Percentiles rank a stretch among this genome's conserved stretches.
Conservation (phyloP, 257 asterid genomes). For the Anisodus acutangulus region DNA sequence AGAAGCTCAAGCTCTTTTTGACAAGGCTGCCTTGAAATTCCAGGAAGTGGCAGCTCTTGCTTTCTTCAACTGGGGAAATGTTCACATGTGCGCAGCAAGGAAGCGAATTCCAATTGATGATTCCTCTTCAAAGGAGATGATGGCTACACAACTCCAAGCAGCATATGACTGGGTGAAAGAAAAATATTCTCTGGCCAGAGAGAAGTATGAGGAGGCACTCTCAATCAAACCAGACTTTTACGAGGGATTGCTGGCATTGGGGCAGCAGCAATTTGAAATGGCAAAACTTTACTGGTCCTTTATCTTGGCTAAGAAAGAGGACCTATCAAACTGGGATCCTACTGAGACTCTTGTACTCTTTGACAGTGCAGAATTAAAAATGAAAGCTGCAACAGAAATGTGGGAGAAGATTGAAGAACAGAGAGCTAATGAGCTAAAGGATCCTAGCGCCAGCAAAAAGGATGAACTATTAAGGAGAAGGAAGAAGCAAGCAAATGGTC, state of each 20-base stretch:
- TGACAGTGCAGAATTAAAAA: conserved; percentile 80
- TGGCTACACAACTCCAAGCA: conserved; percentile 71
- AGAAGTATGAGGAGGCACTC: conserved; percentile 86
- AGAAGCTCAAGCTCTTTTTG: conserved; percentile 85
- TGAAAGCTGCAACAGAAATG: conserved; percentile 88
- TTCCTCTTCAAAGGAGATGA: conserved; percentile 67
- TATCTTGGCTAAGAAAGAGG: conserved; percentile 78
- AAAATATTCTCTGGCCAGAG: conserved; percentile 73
- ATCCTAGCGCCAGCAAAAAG: conserved; percentile 61
- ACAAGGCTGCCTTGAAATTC: conserved; percentile 80
- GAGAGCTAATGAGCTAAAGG: conserved; percentile 74
- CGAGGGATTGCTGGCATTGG: conserved; percentile 85
- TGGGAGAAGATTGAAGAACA: conserved; percentile 95
- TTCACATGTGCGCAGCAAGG: conserved; percentile 98
- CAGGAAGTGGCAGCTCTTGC: conserved; percentile 99
- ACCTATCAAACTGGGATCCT: conserved; percentile 84
- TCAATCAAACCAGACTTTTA: conserved; percentile 78
- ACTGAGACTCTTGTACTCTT: conserved; percentile 74
- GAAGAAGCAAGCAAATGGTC: conserved; percentile 64
- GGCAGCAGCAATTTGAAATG: conserved; percentile 98
- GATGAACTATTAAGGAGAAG: conserved; percentile 65
- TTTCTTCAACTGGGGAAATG: conserved; percentile 97
- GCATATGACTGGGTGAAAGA: conserved; percentile 92
- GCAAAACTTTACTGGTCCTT: conserved; percentile 97
- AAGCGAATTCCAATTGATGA: conserved; percentile 88